Conservation (phyloP, 768 basidiomycete genomes). For the Crassisporium funariophilum region DNA sequence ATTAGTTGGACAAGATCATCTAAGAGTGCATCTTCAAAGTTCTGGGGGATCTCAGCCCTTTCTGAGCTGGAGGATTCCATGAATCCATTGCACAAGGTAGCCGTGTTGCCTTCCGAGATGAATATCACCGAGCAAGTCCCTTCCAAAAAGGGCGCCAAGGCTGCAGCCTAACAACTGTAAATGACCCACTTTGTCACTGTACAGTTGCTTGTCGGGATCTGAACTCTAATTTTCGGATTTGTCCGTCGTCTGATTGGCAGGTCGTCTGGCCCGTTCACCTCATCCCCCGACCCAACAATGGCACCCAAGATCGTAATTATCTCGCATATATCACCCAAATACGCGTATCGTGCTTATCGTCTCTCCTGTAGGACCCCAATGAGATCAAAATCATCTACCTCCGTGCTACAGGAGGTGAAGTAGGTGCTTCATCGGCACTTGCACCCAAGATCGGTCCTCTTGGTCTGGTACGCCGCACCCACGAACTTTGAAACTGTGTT, state of each 20-base stretch:
- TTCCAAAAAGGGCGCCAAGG: conserved; percentile 19
- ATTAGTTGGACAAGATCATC: conserved; percentile 88
- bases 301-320: conserved; percentile 76
- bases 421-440: conserved; percentile 97
- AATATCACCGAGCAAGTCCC: too few relatives aligned
- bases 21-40: conserved; percentile 82
- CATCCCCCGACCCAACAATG: conserved; percentile 46
- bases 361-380: conserved; percentile 77
- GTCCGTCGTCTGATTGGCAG: conserved; percentile 17
- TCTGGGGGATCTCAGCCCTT: conserved; percentile 78
- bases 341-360: conserved; percentile 4
- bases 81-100: conserved; percentile 71
- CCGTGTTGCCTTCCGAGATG: conserved; percentile 31
- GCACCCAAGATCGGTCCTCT: conserved; percentile 99
- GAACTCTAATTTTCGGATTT: conserved; percentile 51
- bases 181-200: conserved; percentile 46
- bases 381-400: conserved; percentile 99
- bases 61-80: conserved; percentile 70
- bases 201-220: conserved; percentile 55
- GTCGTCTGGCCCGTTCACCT: conserved; percentile 32
- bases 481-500: neutral
- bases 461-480: conserved; percentile 76
- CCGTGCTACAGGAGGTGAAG: conserved; percentile 98
- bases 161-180: conserved; percentile 38
- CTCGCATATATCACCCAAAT: neutral